Conservation (phyloP, 2,329 filamentous ascomycete genomes). For the Aspergillus cejpii region DNA sequence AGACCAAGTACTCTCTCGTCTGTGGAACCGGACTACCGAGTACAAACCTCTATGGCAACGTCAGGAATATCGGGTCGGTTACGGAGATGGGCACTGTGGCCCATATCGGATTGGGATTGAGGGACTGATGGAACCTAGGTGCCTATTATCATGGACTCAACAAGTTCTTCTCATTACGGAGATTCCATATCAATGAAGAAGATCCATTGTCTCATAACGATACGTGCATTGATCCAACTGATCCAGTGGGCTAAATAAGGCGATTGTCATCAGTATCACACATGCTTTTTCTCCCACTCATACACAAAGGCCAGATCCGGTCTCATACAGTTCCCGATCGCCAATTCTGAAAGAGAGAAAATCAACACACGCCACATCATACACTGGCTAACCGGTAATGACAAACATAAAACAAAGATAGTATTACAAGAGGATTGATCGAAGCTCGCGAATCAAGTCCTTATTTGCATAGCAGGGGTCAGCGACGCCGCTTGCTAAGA, state of each 20-base stretch:
- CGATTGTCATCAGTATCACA: not conserved
- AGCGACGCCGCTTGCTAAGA: slow-evolving; percentile 30
- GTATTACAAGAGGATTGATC: not conserved
- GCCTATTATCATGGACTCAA: too few relatives aligned
- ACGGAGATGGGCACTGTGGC: too few relatives aligned
- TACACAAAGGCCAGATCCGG: too few relatives aligned
- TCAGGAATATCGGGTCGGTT: too few relatives aligned
- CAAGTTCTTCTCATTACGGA: too few relatives aligned
- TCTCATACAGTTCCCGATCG: too few relatives aligned
- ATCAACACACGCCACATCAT: not conserved
- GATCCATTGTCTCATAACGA: not conserved
- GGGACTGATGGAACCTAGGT: too few relatives aligned
- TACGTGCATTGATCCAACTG: not conserved
- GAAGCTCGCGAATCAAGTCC: not conserved
- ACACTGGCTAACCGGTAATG: not conserved
- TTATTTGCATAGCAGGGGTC: not conserved
- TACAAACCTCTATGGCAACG: too few relatives aligned
- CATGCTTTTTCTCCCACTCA: not conserved
- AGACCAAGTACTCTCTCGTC: too few relatives aligned
- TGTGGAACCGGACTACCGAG: too few relatives aligned
- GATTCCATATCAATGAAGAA: not conserved
- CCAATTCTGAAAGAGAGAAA: not conserved
- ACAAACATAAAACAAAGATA: not conserved
- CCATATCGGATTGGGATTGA: too few relatives aligned
- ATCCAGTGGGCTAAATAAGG: not conserved